These are phyloP conservation scores for Jatropha curcas DNA, from an alignment of 345 rosid genomes.

Conservation along the genomic window DNA sequence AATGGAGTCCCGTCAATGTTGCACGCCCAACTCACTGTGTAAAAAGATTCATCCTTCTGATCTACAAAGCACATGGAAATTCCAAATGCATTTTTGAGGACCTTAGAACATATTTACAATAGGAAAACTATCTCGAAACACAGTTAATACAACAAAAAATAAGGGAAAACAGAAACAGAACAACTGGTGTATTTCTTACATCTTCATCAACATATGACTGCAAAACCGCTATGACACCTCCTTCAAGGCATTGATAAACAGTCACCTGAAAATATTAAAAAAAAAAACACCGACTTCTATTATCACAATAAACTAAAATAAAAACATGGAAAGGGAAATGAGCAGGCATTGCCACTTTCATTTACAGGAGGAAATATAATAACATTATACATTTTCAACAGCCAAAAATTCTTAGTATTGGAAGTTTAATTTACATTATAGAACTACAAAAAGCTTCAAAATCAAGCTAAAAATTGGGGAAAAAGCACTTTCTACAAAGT, in stretches of 20 bases:
- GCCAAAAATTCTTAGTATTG: background rate
- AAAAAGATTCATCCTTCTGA: slow-evolving; percentile 98
- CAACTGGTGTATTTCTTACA: slow-evolving; percentile 42
- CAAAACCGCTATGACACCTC: slow-evolving; percentile 76
- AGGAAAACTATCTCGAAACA: background rate
- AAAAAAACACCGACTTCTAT: background rate
- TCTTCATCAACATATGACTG: slow-evolving; percentile 92
- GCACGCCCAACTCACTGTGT: slow-evolving; percentile 93
- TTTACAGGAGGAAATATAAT: background rate
- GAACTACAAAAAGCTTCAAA: background rate
- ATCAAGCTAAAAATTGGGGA: background rate
- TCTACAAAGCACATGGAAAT: slow-evolving; percentile 54
- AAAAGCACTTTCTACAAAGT: background rate
- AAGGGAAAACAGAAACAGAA: background rate
- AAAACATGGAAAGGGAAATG: background rate
- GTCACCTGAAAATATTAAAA: slow-evolving; percentile 54
- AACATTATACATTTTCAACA: background rate
- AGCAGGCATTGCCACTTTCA: background rate
- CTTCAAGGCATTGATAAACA: slow-evolving; percentile 90
- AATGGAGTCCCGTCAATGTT: slow-evolving; percentile 63
- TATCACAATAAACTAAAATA: slow-evolving; percentile 10
- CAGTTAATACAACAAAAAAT: background rate
- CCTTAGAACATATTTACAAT: slow-evolving; percentile 13
- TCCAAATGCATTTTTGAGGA: slow-evolving; percentile 30
- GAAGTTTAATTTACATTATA: background rate